phyloP scores from a whole-genome alignment of 2,329 filamentous ascomycete species.

The Hypoxylon sp. region DNA sequence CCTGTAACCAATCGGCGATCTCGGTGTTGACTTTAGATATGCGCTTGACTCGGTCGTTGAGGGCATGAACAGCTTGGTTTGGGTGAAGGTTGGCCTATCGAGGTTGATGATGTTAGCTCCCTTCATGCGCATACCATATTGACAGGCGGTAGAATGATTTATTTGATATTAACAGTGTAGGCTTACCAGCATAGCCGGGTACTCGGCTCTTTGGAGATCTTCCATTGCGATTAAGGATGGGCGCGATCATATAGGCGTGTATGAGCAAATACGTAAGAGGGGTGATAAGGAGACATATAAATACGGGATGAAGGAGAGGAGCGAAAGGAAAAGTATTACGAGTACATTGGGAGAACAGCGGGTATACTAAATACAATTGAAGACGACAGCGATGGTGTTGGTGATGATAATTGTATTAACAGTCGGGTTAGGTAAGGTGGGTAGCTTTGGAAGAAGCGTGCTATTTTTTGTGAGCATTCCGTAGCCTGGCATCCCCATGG shows the following conservation, averaged over 20 bases:
- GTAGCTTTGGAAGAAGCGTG: constrained; percentile 12
- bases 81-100: constrained; percentile 83
- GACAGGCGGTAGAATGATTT: not conserved
- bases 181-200: constrained; percentile 93
- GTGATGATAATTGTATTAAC: constrained; percentile 33
- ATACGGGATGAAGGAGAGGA: constrained; percentile 38
- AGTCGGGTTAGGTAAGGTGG: constrained; percentile 35
- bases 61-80: constrained; percentile 81
- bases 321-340: constrained; percentile 38
- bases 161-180: constrained; percentile 30
- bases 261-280: constrained; percentile 44
- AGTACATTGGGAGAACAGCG: constrained; percentile 41
- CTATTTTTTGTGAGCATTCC: constrained; percentile 6
- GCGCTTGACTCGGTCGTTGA: constrained; percentile 89
- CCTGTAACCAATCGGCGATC: constrained; percentile 97
- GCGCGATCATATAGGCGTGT: constrained; percentile 54
- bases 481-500: constrained; percentile 1
- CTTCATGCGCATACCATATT: constrained; percentile 25
- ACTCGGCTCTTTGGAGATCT: constrained; percentile 86
- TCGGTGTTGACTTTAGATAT: constrained; percentile 89
- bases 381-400: constrained; percentile 26
- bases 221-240: constrained; percentile 68
- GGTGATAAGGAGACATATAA: constrained; percentile 52
- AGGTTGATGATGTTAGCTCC: constrained; percentile 35
- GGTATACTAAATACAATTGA: constrained; percentile 33